phyloP scores from a whole-genome alignment of 768 basidiomycete genomes.

The Hypholoma sublateritium region DNA sequence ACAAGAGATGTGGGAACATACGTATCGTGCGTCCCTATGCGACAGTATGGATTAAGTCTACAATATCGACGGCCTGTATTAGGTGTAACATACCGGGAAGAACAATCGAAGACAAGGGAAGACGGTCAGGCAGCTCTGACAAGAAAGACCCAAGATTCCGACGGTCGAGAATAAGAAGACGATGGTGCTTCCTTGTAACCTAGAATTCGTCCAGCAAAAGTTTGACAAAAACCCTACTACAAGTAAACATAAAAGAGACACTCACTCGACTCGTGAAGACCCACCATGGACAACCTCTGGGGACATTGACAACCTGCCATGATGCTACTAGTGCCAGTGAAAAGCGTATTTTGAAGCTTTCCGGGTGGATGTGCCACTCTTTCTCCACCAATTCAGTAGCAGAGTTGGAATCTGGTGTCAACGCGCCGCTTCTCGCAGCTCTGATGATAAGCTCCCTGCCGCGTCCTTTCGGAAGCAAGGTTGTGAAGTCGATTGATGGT shows the following conservation, averaged over 20 bases:
- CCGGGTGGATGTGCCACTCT: constrained; percentile 25
- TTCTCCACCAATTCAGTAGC: constrained; percentile 6
- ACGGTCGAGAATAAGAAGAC: constrained; percentile 57
- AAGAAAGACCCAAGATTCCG: constrained; percentile 58
- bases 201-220: constrained; percentile 21
- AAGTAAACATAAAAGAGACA: constrained; percentile 4
- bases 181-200: constrained; percentile 44
- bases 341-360: constrained; percentile 25
- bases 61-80: neutral
- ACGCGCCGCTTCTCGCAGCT: neutral
- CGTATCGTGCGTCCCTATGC: constrained; percentile 69
- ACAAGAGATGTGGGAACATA: constrained; percentile 28
- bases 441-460: constrained; percentile 16
- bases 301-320: constrained; percentile 46
- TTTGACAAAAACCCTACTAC: neutral
- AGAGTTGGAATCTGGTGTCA: neutral
- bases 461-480: constrained; percentile 19
- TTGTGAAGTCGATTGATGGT: constrained; percentile 16
- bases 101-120: constrained; percentile 69
- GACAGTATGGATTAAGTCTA: constrained; percentile 1
- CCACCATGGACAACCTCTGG: constrained; percentile 53
- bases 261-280: constrained; percentile 57
- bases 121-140: constrained; percentile 61
- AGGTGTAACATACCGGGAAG: constrained; percentile 63
- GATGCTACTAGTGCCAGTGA: constrained; percentile 31